Conservation (phyloP, 345 rosid species). For the Hevea brasiliensis region DNA sequence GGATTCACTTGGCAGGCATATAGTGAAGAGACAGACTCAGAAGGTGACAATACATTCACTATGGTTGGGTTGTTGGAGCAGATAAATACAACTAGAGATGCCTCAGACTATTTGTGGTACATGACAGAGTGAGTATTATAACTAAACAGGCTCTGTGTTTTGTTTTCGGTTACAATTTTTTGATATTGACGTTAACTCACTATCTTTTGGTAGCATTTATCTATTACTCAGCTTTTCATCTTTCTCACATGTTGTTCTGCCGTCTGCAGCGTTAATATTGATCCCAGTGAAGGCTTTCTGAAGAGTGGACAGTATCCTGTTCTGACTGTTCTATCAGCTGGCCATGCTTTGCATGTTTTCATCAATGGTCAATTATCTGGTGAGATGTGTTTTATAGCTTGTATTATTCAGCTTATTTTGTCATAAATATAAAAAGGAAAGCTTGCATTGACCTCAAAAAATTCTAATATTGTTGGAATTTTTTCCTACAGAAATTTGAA, state of each 20-base stretch:
- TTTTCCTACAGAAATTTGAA: not conserved
- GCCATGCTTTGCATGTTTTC: slow-evolving; percentile 71
- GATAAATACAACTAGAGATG: slow-evolving; percentile 89
- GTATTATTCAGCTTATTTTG: not conserved
- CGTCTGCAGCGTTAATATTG: slow-evolving; percentile 34
- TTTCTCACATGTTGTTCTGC: not conserved
- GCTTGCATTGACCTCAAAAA: not conserved
- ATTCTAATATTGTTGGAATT: not conserved
- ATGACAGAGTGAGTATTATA: slow-evolving; percentile 79
- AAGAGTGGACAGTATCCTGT: slow-evolving; percentile 29
- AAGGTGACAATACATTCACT: slow-evolving; percentile 68
- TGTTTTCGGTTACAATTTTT: not conserved
- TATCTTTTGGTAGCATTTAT: not conserved
- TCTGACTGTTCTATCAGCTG: slow-evolving; percentile 69
- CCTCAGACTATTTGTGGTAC: slow-evolving; percentile 94
- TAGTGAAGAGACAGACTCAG: slow-evolving; percentile 68
- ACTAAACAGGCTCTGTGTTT: not conserved
- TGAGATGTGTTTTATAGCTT: slow-evolving; percentile 15
- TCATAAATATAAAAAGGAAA: not conserved
- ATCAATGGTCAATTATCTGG: slow-evolving; percentile 80
- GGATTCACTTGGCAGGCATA: slow-evolving; percentile 96
- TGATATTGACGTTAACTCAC: not conserved
- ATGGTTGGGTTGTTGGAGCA: slow-evolving; percentile 89
- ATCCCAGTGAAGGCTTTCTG: slow-evolving; percentile 39
- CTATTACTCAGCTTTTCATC: not conserved